Evolutionary conservation across 495 filamentous ascomycete species (phyloP).

Genomic region (Chaetomium tenue): DNA sequence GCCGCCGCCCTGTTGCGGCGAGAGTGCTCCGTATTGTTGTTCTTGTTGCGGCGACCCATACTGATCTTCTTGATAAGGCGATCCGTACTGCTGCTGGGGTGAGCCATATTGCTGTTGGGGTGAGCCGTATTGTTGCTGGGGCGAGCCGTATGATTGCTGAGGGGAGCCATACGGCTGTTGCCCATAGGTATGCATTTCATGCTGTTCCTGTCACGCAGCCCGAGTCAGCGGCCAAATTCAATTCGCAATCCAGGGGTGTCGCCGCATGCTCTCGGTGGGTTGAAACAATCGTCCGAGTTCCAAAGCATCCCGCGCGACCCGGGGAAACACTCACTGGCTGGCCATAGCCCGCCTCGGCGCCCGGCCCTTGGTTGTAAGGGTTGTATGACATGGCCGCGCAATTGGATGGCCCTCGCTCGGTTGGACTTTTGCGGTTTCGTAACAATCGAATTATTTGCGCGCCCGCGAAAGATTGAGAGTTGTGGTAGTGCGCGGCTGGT

Average conservation of each 20-base stretch:
- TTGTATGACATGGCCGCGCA: slow-evolving; percentile 47
- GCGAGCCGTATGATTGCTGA: slow-evolving; percentile 21
- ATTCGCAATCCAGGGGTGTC: neutral
- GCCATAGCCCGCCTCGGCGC: slow-evolving; percentile 50
- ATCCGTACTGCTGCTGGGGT: slow-evolving; percentile 11
- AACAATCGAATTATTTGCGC: neutral
- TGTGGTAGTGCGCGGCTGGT: neutral
- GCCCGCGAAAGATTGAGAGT: neutral
- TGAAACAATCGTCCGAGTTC: neutral
- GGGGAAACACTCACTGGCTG: slow-evolving; percentile 29
- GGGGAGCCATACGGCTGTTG: slow-evolving; percentile 16
- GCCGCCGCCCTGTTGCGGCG: slow-evolving; percentile 26
- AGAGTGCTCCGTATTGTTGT: too few species aligned
- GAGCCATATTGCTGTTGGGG: slow-evolving; percentile 16
- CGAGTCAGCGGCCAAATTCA: slow-evolving; percentile 2
- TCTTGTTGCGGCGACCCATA: too few species aligned
- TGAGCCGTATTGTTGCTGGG: slow-evolving; percentile 18
- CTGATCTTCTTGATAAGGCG: too few species aligned
- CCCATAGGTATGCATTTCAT: slow-evolving; percentile 42
- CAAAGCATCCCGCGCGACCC: neutral
- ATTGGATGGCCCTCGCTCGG: neutral
- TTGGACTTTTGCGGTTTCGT: slow-evolving; percentile 8
- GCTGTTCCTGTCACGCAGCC: slow-evolving; percentile 33
- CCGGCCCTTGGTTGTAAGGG: slow-evolving; percentile 47
- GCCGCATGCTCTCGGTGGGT: neutral